Percentiles rank a stretch among this genome's conserved stretches.
Evolutionary conservation across 345 rosid species (phyloP).

Genomic region (Camelina neglecta): DNA sequence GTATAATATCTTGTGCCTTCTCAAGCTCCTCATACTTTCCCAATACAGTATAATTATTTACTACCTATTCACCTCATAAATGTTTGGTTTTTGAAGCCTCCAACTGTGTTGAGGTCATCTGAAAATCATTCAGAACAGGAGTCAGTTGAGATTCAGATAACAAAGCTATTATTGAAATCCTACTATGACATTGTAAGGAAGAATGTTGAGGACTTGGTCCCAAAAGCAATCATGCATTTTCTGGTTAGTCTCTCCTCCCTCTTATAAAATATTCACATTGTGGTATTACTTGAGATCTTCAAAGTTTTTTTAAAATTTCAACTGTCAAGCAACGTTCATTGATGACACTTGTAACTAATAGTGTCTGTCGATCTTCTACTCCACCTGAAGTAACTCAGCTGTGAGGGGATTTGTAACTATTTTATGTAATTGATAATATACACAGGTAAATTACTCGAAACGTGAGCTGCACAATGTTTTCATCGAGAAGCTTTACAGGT

Average conservation of each 20-base stretch:
- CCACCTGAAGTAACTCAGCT: background rate
- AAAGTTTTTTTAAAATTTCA: background rate
- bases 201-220: constrained; percentile 80
- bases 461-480: constrained; percentile 93
- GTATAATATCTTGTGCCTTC: constrained; percentile 45
- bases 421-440: constrained; percentile 21
- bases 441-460: constrained; percentile 86
- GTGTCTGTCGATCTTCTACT: background rate
- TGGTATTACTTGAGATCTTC: background rate
- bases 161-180: constrained; percentile 78
- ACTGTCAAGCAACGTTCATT: background rate
- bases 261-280: background rate
- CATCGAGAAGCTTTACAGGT: constrained; percentile 96
- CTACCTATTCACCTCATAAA: background rate
- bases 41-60: background rate
- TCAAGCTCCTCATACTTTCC: background rate
- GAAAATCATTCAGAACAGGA: constrained; percentile 81
- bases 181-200: constrained; percentile 95
- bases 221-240: constrained; percentile 96
- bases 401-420: background rate
- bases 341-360: background rate
- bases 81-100: constrained; percentile 61
- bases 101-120: constrained; percentile 72
- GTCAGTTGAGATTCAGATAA: constrained; percentile 69
- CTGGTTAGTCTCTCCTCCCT: constrained; percentile 57